These are phyloP conservation scores for Aspergillus sp. DNA, from an alignment of 2,329 filamentous ascomycete genomes.

Conservation along the genomic window DNA sequence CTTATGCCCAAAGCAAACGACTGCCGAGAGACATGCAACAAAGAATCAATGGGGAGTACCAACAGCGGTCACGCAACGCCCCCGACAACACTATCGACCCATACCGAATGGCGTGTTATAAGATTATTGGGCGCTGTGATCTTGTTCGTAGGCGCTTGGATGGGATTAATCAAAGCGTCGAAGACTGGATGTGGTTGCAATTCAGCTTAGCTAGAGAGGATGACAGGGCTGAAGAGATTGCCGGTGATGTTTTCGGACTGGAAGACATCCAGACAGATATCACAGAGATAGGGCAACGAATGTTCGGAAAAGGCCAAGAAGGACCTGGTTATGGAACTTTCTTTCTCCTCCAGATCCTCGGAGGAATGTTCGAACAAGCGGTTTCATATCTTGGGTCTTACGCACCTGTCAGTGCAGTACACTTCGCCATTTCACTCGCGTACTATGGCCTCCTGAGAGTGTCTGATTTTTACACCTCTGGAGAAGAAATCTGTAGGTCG, in stretches of 20 bases:
- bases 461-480: conserved; percentile 72
- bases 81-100: conserved; percentile 87
- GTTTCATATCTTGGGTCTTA: conserved; percentile 88
- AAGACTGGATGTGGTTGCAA: conserved; percentile 68
- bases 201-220: conserved; percentile 63
- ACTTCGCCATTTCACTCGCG: conserved; percentile 85
- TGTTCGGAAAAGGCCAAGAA: conserved; percentile 82
- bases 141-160: conserved; percentile 58
- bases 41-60: conserved; percentile 86
- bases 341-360: conserved; percentile 87
- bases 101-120: conserved; percentile 96
- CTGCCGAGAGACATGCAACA: conserved; percentile 78
- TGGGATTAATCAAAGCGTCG: conserved; percentile 58
- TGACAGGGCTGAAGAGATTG: conserved; percentile 60
- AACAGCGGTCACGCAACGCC: conserved; percentile 77
- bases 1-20: conserved; percentile 77
- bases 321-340: conserved; percentile 82
- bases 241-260: conserved; percentile 62
- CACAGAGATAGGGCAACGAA: conserved; percentile 82
- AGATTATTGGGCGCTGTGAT: conserved; percentile 82
- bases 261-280: conserved; percentile 76
- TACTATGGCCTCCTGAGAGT: conserved; percentile 89
- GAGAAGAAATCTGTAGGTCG: conserved; percentile 64
- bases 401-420: conserved; percentile 88
- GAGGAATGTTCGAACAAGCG: conserved; percentile 92